Percentiles rank a stretch among this genome's conserved stretches.
These are phyloP conservation scores for Elasticomyces elasticus DNA, from an alignment of 495 filamentous ascomycete genomes.

Conservation along the genomic window DNA sequence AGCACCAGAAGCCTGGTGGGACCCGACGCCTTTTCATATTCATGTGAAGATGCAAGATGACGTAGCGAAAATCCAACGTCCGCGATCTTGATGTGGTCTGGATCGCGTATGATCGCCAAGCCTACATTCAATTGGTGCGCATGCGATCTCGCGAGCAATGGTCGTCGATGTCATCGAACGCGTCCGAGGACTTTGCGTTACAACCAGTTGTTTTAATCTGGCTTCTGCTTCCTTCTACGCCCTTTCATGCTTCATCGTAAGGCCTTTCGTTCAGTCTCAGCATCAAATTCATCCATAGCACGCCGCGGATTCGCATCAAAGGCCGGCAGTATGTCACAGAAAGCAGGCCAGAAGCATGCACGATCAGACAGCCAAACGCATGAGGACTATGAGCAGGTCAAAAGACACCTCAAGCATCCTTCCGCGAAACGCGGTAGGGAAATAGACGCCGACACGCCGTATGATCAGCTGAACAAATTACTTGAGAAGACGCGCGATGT, in stretches of 20 bases:
- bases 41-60: no score
- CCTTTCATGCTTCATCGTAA: neutral
- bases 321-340: neutral
- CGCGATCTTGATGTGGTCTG: no score
- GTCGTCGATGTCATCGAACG: no score
- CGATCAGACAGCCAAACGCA: slow-evolving; percentile 20
- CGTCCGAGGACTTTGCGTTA: no score
- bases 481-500: slow-evolving; percentile 25
- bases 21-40: no score
- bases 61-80: no score
- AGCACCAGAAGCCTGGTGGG: no score
- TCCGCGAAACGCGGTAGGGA: slow-evolving; percentile 38
- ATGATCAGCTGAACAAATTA: slow-evolving; percentile 21
- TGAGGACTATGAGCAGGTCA: slow-evolving; percentile 7
- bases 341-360: slow-evolving; percentile 15
- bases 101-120: no score
- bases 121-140: no score
- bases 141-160: no score
- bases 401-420: slow-evolving; percentile 32
- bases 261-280: neutral
- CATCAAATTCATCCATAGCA: neutral
- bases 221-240: neutral
- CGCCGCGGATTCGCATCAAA: neutral
- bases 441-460: slow-evolving; percentile 32
- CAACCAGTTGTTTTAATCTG: no score